Percentiles rank a stretch among this genome's conserved stretches.
Conservation (phyloP, 768 basidiomycete genomes). For the Russula griseocarnosa region DNA sequence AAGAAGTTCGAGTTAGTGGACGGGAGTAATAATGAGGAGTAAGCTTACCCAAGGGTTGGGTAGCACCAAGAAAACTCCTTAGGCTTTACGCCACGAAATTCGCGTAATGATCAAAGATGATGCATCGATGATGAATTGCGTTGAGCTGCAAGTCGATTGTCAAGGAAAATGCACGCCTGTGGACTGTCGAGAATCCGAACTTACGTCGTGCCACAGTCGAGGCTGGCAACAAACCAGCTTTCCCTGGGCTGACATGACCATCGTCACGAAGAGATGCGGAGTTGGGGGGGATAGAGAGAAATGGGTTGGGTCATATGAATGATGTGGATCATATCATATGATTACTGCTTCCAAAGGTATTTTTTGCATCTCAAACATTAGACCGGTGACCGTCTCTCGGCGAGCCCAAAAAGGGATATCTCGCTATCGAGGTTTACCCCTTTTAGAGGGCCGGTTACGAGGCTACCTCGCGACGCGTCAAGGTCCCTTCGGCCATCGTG, state of each 20-base stretch:
- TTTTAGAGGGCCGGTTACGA: no score
- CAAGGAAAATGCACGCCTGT: background rate
- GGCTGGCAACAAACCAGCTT: constrained; percentile 83
- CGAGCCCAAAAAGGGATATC: no score
- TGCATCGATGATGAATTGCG: constrained; percentile 93
- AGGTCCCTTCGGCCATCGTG: no score
- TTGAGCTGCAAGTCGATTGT: constrained; percentile 52
- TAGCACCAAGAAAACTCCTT: constrained; percentile 93
- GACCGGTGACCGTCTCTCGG: no score
- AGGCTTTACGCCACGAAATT: constrained; percentile 87
- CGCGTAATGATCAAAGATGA: constrained; percentile 81
- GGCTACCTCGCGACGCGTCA: no score
- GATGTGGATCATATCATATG: no score
- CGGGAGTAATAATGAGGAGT: background rate
- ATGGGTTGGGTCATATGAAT: no score
- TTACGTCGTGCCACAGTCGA: constrained; percentile 95
- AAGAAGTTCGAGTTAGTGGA: background rate
- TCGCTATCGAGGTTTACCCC: no score
- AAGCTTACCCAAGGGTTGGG: constrained; percentile 68
- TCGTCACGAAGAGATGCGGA: background rate
- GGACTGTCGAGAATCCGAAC: constrained; percentile 33
- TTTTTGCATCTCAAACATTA: no score
- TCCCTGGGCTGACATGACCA: constrained; percentile 42
- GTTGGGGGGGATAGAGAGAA: background rate
- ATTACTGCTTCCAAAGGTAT: no score